These are phyloP conservation scores for Gonapodya sp. DNA, from an alignment of 192 early-diverging fungal species.

Conservation along the genomic window DNA sequence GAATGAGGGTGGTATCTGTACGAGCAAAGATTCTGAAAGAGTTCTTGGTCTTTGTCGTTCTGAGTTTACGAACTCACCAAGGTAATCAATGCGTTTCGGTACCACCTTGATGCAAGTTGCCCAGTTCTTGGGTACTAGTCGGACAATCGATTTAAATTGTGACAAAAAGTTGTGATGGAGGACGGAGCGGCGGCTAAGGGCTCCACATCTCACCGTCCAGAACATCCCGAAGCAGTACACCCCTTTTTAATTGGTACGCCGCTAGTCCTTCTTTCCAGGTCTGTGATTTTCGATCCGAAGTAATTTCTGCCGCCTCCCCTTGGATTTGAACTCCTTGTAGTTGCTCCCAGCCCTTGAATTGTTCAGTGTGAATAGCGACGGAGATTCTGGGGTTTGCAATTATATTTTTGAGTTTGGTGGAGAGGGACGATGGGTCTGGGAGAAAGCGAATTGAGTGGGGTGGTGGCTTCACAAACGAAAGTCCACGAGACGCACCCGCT, in stretches of 20 bases:
- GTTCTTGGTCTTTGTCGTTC: too few species aligned
- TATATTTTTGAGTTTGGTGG: neutral
- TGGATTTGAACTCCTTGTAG: neutral
- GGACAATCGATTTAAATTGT: neutral
- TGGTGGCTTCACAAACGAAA: neutral
- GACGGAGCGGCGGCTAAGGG: too few species aligned
- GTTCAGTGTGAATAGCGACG: neutral
- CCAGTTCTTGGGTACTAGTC: neutral
- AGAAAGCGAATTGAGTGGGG: neutral
- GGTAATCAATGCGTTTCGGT: neutral
- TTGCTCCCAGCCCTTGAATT: neutral
- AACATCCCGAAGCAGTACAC: neutral
- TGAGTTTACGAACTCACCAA: neutral
- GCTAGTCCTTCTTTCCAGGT: neutral
- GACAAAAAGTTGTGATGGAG: neutral
- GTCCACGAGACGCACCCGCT: neutral
- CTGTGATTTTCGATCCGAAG: neutral
- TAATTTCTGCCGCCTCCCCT: neutral
- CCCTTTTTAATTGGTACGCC: neutral
- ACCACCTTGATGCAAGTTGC: neutral
- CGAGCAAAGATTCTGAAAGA: too few species aligned
- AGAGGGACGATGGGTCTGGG: neutral
- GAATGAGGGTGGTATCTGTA: constrained; percentile 4
- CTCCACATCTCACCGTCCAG: neutral
- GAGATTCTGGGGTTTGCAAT: neutral